Conservation (phyloP, 495 filamentous ascomycete genomes). For the Venustampulla echinocandica region DNA sequence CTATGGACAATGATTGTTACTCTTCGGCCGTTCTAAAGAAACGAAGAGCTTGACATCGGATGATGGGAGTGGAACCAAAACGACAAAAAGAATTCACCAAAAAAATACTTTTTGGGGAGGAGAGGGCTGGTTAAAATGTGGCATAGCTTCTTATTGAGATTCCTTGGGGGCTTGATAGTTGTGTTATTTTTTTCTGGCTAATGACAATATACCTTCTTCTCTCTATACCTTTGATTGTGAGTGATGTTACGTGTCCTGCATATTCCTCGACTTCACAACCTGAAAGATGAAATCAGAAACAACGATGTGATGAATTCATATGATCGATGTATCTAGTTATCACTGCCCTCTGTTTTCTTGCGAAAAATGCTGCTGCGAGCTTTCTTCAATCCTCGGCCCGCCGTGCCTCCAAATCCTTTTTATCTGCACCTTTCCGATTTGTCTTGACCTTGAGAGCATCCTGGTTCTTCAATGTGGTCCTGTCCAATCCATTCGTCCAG, state of each 20-base stretch:
- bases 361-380: too few species aligned
- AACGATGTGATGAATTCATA: too few species aligned
- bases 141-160: background rate
- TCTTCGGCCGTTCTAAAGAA: constrained; percentile 1
- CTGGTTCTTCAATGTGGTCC: too few species aligned
- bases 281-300: background rate
- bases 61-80: background rate
- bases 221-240: background rate
- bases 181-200: constrained; percentile 1
- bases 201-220: constrained; percentile 1
- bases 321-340: too few species aligned
- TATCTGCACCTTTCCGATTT: too few species aligned
- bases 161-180: constrained; percentile 2
- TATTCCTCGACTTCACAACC: background rate
- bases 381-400: too few species aligned
- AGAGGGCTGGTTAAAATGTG: background rate
- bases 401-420: too few species aligned
- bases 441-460: too few species aligned
- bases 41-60: constrained; percentile 1
- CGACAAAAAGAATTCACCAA: background rate
- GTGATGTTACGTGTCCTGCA: background rate
- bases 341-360: too few species aligned
- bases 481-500: too few species aligned
- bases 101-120: background rate
- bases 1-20: constrained; percentile 1